Evolutionary conservation across 805 yeast genomes (phyloP), one percentile per base, ranked within the genome.

Genomic region (Suhomyces kilbournensis): DNA sequence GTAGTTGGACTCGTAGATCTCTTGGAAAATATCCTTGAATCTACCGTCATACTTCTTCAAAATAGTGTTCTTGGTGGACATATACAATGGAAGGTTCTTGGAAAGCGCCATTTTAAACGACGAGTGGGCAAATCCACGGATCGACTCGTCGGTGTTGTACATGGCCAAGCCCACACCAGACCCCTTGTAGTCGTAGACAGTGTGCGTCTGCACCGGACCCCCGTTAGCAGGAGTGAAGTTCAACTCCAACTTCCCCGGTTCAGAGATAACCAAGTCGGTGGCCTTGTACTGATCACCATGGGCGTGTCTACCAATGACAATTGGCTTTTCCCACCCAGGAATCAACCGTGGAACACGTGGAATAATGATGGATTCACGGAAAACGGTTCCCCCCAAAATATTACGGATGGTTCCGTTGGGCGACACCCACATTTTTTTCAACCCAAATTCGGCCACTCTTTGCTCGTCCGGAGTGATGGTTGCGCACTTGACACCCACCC

Each of bases 331-430:
- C 94, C 94, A 88, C 34, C 84, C 83, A 30, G 90, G 90, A 42
- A 88, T 84, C 52, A 88, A 73, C 64, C 94, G 76, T 52, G 94
- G 94, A 49, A 88, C 82, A 66, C 85, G 83, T 44, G 86, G 85
- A 58, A 88, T 86, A 52, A 88, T 87, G 65, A 88, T 88, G 51
- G 92, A 90, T 66, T 88, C 94, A 71, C 94, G 81, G 72, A 88
- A 88, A 30, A 88, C 93, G 20, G 94, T 88, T 60, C 94, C 94
- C 34, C 88, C 89, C 56, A 88, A 70, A 51, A 87, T 86, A 69
- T 88, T 88, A 75, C 94, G 80, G 61, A 88, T 85, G 28, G 94
- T 87, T 59, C 94, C 94, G 65, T 88, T 88, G 58, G 94, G 94
- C 19, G 93, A 87, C 49, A 83, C 77, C 92, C 93, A 88, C 94